These are phyloP conservation scores for Pyrrhoderma lamaoense DNA, from an alignment of 1,284 basidiomycete genomes.

Conservation along the genomic window DNA sequence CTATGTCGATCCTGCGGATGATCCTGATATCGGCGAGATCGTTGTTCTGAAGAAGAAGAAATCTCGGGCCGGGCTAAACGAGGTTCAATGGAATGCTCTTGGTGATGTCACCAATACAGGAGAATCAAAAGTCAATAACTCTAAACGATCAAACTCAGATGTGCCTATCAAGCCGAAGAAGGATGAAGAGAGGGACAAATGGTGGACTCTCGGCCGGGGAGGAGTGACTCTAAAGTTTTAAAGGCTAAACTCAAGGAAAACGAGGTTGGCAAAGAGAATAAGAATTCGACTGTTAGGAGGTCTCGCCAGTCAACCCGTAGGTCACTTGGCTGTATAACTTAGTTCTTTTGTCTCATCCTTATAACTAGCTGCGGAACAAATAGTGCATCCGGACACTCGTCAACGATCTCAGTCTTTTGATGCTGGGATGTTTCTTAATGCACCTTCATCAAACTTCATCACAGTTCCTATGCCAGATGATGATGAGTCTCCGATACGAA, in stretches of 20 bases:
- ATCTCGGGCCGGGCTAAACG: constrained; percentile 53
- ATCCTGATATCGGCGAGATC: constrained; percentile 61
- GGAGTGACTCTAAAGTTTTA: constrained; percentile 50
- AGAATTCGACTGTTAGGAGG: constrained; percentile 11
- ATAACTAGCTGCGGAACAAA: constrained; percentile 35
- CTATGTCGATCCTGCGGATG: constrained; percentile 59
- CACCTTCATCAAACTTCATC: constrained; percentile 11
- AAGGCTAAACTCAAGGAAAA: constrained; percentile 39
- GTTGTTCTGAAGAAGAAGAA: constrained; percentile 76
- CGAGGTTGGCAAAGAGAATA: constrained; percentile 31
- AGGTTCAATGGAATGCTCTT: constrained; percentile 53
- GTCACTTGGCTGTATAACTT: constrained; percentile 26
- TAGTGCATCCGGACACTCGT: constrained; percentile 32
- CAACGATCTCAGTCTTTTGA: constrained; percentile 60
- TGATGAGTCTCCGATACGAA: constrained; percentile 1
- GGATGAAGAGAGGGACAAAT: constrained; percentile 55
- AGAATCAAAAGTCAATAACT: constrained; percentile 28
- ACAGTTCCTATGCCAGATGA: constrained; percentile 13
- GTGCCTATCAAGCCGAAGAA: constrained; percentile 39
- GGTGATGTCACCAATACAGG: constrained; percentile 52
- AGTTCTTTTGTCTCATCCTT: constrained; percentile 16
- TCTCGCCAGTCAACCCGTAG: constrained; percentile 23
- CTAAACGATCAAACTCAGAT: constrained; percentile 19
- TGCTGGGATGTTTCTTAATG: constrained; percentile 43
- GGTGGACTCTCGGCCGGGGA: constrained; percentile 72